phyloP scores from a whole-genome alignment of 768 basidiomycete species.

The Russula abietina region DNA sequence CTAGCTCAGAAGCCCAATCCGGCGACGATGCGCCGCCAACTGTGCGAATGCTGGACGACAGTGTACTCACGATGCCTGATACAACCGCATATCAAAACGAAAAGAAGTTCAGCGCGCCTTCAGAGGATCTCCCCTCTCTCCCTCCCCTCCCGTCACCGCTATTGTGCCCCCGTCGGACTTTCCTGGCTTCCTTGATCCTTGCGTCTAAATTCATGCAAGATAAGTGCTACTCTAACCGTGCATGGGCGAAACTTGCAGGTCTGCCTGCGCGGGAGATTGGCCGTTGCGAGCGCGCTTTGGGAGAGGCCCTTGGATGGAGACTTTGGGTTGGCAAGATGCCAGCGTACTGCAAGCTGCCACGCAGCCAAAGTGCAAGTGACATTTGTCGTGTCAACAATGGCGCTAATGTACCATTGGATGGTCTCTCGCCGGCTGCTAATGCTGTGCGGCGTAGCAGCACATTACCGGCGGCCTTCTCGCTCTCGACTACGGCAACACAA shows the following conservation, averaged over 20 bases:
- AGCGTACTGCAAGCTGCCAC: slow-evolving; percentile 13
- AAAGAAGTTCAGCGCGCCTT: slow-evolving; percentile 20
- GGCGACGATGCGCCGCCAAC: slow-evolving; percentile 13
- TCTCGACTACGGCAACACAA: neutral
- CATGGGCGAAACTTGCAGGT: slow-evolving; percentile 93
- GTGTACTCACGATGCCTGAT: slow-evolving; percentile 7
- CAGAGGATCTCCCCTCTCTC: slow-evolving; percentile 32
- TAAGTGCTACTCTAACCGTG: slow-evolving; percentile 86
- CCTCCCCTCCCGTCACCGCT: slow-evolving; percentile 67
- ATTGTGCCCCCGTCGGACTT: slow-evolving; percentile 82
- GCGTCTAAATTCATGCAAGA: slow-evolving; percentile 94
- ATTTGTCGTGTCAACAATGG: neutral
- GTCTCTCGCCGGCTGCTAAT: neutral
- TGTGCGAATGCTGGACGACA: slow-evolving; percentile 21
- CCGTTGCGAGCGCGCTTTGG: slow-evolving; percentile 81
- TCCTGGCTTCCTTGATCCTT: slow-evolving; percentile 81
- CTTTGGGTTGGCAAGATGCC: slow-evolving; percentile 82
- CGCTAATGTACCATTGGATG: neutral
- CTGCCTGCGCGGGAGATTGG: slow-evolving; percentile 81
- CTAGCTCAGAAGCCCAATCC: slow-evolving; percentile 2
- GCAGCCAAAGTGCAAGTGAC: slow-evolving; percentile 20
- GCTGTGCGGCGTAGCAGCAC: slow-evolving; percentile 16
- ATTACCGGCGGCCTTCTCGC: neutral
- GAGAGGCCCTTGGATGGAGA: slow-evolving; percentile 83
- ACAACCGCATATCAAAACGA: slow-evolving; percentile 12